A percentile compares a stretch with the other conserved stretches of the same genome.
phyloP scores from a whole-genome alignment of 345 rosid species.

The Balakata baccata region DNA sequence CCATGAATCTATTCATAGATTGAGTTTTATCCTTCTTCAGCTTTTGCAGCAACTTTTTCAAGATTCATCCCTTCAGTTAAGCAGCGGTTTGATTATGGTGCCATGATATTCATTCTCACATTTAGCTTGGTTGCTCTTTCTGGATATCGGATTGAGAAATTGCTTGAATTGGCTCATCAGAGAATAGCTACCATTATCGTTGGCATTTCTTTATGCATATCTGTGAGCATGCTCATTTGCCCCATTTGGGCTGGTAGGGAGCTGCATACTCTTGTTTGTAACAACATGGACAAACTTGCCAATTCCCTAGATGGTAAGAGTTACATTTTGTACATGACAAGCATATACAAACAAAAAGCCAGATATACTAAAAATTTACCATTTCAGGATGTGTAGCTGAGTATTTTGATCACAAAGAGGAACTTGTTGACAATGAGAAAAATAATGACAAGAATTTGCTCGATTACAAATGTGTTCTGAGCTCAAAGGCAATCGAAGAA shows the following conservation, averaged over 20 bases:
- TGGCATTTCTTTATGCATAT: constrained; percentile 39
- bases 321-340: background rate
- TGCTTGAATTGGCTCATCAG: constrained; percentile 35
- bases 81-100: constrained; percentile 41
- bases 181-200: constrained; percentile 38
- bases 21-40: constrained; percentile 14
- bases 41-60: constrained; percentile 40
- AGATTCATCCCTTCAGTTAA: constrained; percentile 40
- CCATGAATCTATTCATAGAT: no score
- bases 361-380: background rate
- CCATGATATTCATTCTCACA: constrained; percentile 47
- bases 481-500: constrained; percentile 47
- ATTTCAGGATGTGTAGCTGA: constrained; percentile 38
- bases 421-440: background rate
- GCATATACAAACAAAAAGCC: no score
- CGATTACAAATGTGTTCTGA: constrained; percentile 44
- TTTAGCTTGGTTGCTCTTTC: constrained; percentile 41
- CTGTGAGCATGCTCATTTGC: constrained; percentile 33
- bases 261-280: constrained; percentile 22
- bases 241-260: constrained; percentile 48
- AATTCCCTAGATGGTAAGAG: constrained; percentile 40
- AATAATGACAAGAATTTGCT: constrained; percentile 24
- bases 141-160: constrained; percentile 35
- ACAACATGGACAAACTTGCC: constrained; percentile 44
- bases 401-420: constrained; percentile 27